A percentile compares a stretch with the other conserved stretches of the same genome.
phyloP scores from a whole-genome alignment of 345 rosid species.

The Syzygium grande region DNA sequence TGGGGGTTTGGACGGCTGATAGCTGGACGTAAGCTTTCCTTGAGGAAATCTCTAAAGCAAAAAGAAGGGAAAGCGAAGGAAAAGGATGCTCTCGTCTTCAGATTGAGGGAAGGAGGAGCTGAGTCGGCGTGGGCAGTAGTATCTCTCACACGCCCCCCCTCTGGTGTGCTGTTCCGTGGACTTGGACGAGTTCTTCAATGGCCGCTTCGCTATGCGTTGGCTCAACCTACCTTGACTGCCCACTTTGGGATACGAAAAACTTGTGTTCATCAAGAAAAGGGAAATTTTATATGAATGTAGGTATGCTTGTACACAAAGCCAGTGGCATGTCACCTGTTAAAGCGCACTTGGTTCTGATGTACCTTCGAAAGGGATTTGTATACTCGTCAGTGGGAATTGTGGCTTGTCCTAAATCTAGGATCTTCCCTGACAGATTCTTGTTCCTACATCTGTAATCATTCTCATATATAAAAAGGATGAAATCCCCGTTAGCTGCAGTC shows the following conservation, averaged over 20 bases:
- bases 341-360: neutral
- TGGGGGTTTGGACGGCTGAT: neutral
- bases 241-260: neutral
- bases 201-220: neutral
- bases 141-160: neutral
- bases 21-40: neutral
- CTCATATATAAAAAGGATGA: neutral
- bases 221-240: neutral
- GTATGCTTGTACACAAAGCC: neutral
- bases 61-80: neutral
- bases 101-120: neutral
- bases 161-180: neutral
- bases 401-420: neutral
- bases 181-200: neutral
- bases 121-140: neutral
- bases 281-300: neutral
- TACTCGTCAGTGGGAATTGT: neutral
- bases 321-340: neutral
- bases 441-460: neutral
- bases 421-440: neutral
- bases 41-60: neutral
- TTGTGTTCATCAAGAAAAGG: neutral
- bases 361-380: neutral
- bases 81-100: neutral
- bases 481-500: neutral